Evolutionary conservation across 164 flowering plant species (phyloP).

Genomic region (Santalum album): DNA sequence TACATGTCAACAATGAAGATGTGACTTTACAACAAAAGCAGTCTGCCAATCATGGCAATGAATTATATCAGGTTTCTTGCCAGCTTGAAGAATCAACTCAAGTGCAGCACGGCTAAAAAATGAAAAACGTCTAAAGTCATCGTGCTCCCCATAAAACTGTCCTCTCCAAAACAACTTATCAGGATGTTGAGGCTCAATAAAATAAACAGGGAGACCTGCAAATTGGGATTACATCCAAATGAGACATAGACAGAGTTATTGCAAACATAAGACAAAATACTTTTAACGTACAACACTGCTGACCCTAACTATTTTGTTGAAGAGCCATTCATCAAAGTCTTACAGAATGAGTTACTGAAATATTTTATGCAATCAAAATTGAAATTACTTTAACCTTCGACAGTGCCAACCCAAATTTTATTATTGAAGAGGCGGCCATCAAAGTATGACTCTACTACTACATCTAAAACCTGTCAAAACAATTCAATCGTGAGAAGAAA

Average conservation of each 20-base stretch:
- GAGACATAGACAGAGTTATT: no score
- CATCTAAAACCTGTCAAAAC: slow-evolving; percentile 58
- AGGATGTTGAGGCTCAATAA: slow-evolving; percentile 95
- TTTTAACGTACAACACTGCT: no score
- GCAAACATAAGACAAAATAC: no score
- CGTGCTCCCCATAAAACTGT: slow-evolving; percentile 83
- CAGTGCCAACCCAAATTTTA: slow-evolving; percentile 87
- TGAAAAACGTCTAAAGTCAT: slow-evolving; percentile 92
- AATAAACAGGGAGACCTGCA: slow-evolving; percentile 93
- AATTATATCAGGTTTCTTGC: slow-evolving; percentile 92
- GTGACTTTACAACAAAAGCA: slow-evolving; percentile 71
- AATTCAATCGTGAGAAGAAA: background rate
- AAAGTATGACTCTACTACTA: slow-evolving; percentile 70
- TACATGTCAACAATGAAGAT: background rate
- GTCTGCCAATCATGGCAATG: slow-evolving; percentile 99
- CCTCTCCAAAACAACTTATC: slow-evolving; percentile 85
- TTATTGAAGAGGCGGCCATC: slow-evolving; percentile 68
- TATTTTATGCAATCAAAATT: background rate
- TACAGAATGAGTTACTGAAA: slow-evolving; percentile 4
- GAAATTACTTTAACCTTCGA: slow-evolving; percentile 53
- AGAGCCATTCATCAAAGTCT: background rate
- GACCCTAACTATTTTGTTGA: no score
- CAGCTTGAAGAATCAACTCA: slow-evolving; percentile 82
- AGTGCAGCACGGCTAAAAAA: slow-evolving; percentile 97
- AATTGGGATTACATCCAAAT: background rate